Percentiles rank a stretch among this genome's conserved stretches.
Evolutionary conservation across 306 rosid species (phyloP).

Genomic region (Prunus fruticosa): DNA sequence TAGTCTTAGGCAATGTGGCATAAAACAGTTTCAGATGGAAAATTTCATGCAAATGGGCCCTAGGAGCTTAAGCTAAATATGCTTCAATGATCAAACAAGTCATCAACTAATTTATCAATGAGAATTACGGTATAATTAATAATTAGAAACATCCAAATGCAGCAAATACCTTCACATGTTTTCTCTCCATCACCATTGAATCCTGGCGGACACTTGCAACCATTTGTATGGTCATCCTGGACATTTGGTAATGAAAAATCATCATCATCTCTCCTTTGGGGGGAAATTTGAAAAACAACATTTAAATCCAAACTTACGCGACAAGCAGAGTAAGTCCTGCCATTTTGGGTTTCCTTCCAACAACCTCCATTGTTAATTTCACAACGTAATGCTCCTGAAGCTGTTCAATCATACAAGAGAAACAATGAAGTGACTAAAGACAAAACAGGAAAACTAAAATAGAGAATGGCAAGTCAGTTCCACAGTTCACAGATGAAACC

Average conservation of each 20-base stretch:
- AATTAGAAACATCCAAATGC: conserved; percentile 5
- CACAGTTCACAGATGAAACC: background rate
- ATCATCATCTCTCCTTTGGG: background rate
- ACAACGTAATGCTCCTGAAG: conserved; percentile 82
- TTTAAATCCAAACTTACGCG: conserved; percentile 43
- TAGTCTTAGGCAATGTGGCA: background rate
- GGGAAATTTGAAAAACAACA: background rate
- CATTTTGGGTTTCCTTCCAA: conserved; percentile 58
- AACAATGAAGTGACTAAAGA: background rate
- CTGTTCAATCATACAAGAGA: conserved; percentile 38
- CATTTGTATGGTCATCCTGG: conserved; percentile 70
- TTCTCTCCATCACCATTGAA: conserved; percentile 79
- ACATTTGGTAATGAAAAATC: conserved; percentile 3
- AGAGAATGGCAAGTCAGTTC: background rate
- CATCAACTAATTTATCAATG: background rate
- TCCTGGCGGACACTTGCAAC: conserved; percentile 86
- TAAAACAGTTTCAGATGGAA: background rate
- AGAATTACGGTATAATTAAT: background rate
- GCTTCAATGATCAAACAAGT: conserved; percentile 1
- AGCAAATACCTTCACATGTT: conserved; percentile 70
- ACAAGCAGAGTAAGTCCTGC: conserved; percentile 78
- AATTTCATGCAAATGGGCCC: background rate
- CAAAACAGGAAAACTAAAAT: background rate
- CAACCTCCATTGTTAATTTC: conserved; percentile 91
- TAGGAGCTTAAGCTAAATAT: background rate